These are phyloP conservation scores for Sclerotinia nivalis DNA, from an alignment of 2,329 filamentous ascomycete genomes.

Conservation along the genomic window DNA sequence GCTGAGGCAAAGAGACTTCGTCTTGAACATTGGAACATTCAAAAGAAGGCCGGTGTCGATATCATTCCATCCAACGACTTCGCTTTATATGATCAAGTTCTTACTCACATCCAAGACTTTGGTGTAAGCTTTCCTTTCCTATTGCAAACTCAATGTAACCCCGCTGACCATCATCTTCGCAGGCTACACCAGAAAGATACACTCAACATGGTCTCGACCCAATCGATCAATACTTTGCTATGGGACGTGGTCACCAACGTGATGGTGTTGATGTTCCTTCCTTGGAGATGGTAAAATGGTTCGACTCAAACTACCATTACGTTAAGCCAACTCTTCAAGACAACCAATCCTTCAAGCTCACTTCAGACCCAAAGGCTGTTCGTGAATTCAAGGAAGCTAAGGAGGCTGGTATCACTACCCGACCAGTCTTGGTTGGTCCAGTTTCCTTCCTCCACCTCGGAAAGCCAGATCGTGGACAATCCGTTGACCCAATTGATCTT, in stretches of 20 bases:
- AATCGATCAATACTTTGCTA: constrained; percentile 98
- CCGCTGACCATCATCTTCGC: constrained; percentile 26
- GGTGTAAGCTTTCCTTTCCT: constrained; percentile 61
- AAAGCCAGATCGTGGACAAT: constrained; percentile 96
- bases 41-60: constrained; percentile 97
- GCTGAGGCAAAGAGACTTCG: constrained; percentile 95
- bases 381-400: constrained; percentile 95
- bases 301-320: constrained; percentile 99
- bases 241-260: constrained; percentile 98
- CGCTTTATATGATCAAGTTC: constrained; percentile 96
- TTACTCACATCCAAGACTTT: constrained; percentile 97
- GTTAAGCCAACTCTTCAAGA: constrained; percentile 98
- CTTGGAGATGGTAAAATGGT: constrained; percentile 99
- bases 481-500: constrained; percentile 88
- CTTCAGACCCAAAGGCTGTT: constrained; percentile 87
- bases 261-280: constrained; percentile 87
- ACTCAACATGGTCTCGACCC: constrained; percentile 82
- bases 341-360: constrained; percentile 93
- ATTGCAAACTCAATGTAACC: constrained; percentile 7
- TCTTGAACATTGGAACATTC: constrained; percentile 98
- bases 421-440: constrained; percentile 91
- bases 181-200: constrained; percentile 93
- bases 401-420: constrained; percentile 89
- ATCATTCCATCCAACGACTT: constrained; percentile 99
- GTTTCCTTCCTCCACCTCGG: constrained; percentile 97